Percentiles rank a stretch among this genome's conserved stretches.
Conservation (phyloP, 176 grass and related monocot species). For the Hordeum vulgare region MorexV3_pseudomolecules_assembly NC_058521.1:27052848-27053347, state of each 20-base stretch:
- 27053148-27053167: neutral
- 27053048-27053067: neutral
- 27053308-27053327: conserved; percentile 98
- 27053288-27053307: conserved; percentile 87
- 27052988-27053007: neutral
- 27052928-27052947: neutral
- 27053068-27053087: neutral
- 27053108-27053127: neutral
- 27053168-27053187: neutral
- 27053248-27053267: conserved; percentile 96
- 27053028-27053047: neutral
- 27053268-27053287: conserved; percentile 76
- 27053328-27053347: conserved; percentile 79
- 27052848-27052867: neutral
- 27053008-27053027: neutral
- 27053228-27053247: conserved; percentile 94
- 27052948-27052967: neutral
- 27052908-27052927: neutral
- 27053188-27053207: conserved; percentile 43
- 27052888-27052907: neutral
- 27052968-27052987: neutral
- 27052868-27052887: no score
- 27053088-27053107: neutral
- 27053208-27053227: conserved; percentile 88
- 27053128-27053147: neutral